Evolutionary conservation across 768 basidiomycete genomes (phyloP).

Genomic region (Suillus fuscotomentosus): DNA sequence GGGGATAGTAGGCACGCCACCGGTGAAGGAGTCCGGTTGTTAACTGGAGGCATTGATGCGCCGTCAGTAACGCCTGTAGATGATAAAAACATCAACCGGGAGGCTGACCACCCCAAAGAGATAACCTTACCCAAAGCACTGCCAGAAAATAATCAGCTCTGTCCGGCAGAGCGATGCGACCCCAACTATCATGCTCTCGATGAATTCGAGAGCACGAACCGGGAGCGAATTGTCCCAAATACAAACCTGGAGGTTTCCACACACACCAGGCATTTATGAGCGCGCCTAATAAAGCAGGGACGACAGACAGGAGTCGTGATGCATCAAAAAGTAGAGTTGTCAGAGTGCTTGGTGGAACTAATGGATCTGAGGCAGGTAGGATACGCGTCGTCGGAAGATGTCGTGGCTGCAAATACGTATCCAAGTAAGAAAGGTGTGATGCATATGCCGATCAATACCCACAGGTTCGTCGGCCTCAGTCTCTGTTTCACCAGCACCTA

Average conservation of each 20-base stretch:
- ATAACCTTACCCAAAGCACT: conserved; percentile 62
- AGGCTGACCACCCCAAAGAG: not conserved
- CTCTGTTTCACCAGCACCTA: conserved; percentile 75
- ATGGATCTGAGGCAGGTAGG: conserved; percentile 45
- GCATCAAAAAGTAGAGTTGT: conserved; percentile 68
- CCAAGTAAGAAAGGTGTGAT: conserved; percentile 3
- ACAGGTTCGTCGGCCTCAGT: conserved; percentile 79
- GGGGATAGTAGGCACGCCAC: conserved; percentile 90
- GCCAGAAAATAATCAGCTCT: conserved; percentile 67
- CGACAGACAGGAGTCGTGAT: conserved; percentile 67
- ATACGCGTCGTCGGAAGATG: conserved; percentile 72
- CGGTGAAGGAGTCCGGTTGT: conserved; percentile 87
- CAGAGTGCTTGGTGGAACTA: conserved; percentile 48
- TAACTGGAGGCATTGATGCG: conserved; percentile 83
- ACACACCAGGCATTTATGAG: conserved; percentile 60
- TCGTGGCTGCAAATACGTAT: conserved; percentile 41
- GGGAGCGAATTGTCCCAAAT: conserved; percentile 9
- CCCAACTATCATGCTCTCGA: conserved; percentile 16
- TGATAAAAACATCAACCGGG: not conserved
- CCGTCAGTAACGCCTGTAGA: conserved; percentile 79
- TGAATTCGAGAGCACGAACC: conserved; percentile 4
- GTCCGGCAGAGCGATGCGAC: conserved; percentile 41
- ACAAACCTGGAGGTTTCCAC: conserved; percentile 40
- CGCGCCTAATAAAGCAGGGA: conserved; percentile 69
- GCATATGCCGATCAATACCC: conserved; percentile 26